Evolutionary conservation across 2,329 filamentous ascomycete species (phyloP), one percentile per base, ranked within the genome.

Genomic region (Ampelomyces quisqualis): DNA sequence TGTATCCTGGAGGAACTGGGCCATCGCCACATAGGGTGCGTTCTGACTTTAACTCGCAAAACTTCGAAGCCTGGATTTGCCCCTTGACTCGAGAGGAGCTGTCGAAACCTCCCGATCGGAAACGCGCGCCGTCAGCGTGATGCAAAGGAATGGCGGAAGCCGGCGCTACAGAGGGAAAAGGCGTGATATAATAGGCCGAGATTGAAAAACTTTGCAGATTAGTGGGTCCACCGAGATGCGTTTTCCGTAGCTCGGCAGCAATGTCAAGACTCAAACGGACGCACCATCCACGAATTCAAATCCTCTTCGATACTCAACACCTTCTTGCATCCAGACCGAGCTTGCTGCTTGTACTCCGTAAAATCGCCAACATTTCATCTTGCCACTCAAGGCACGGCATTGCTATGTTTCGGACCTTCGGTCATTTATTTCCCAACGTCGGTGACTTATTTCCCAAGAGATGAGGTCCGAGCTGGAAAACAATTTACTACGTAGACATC

Each of bases 391-490:
- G 40, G 47, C 37, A 47, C 40, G 43, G 45, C 37, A 40, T 34
- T 28, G 17, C 6, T 20, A 13, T 21, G 15, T 38, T 32, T 26
- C n/a, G n/a, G n/a, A n/a, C n/a, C n/a, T n/a, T 46, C 47, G 50
- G 52, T 45, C 36, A 45, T 51, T 60, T 49, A 51, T 55, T 40
- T 56, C 38, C 21, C 35, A 42, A 42, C n/a, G n/a, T 46, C 47
- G 50, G 52, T 45, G 38, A 45, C 50, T 60, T 49, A 51, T 55
- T 40, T 56, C 38, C 21, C 35, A 42, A 42, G 37, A 54, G 51
- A 52, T 51, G 49, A 57, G 39, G 47, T 43, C n/a, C n/a, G n/a
- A n/a, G n/a, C n/a, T 20, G 38, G 37, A 51, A 53, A 23, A 53
- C 53, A 49, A 38, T 49, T 43, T 18, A 22, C 48, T n/a, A 35